Conservation (phyloP, 192 early-diverging fungal genomes). For the Coemansia sp. region DNA sequence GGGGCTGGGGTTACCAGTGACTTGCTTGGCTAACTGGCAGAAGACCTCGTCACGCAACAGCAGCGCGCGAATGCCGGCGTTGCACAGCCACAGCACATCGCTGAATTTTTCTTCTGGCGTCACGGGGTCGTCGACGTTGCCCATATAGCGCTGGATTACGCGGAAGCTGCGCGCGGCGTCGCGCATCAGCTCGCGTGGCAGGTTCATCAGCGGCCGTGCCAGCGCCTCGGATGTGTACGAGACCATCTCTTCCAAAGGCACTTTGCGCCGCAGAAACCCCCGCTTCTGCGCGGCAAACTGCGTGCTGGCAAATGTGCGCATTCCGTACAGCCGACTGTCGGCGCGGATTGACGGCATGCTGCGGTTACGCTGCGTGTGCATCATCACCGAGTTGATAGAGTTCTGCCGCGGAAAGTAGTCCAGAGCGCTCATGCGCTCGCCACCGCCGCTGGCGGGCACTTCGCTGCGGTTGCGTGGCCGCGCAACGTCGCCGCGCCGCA, state of each 20-base stretch:
- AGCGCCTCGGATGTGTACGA: conserved; percentile 65
- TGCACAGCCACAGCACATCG: conserved; percentile 75
- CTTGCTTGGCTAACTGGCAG: conserved; percentile 89
- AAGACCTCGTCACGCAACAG: conserved; percentile 91
- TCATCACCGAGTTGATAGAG: conserved; percentile 19
- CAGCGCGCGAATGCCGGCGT: conserved; percentile 70
- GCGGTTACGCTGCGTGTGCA: conserved; percentile 56
- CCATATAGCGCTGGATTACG: conserved; percentile 82
- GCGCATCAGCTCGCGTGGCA: conserved; percentile 78
- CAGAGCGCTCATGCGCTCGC: conserved; percentile 27
- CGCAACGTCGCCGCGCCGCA: neutral
- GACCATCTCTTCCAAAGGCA: conserved; percentile 88
- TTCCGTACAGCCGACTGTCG: conserved; percentile 29
- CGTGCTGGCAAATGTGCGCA: conserved; percentile 82
- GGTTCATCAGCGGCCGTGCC: conserved; percentile 73
- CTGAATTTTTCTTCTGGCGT: conserved; percentile 42
- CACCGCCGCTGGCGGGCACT: conserved; percentile 1
- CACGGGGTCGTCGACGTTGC: conserved; percentile 52
- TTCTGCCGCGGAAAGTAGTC: conserved; percentile 24
- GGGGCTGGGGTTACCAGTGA: conserved; percentile 68
- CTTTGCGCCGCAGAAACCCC: conserved; percentile 78
- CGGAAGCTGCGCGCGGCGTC: conserved; percentile 86
- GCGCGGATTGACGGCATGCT: conserved; percentile 76
- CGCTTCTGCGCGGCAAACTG: conserved; percentile 88
- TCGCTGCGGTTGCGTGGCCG: conserved; percentile 33